Percentiles rank a stretch among this genome's conserved stretches.
phyloP scores from a whole-genome alignment of 1,139 yeast species.

The Candida anutae region DNA sequence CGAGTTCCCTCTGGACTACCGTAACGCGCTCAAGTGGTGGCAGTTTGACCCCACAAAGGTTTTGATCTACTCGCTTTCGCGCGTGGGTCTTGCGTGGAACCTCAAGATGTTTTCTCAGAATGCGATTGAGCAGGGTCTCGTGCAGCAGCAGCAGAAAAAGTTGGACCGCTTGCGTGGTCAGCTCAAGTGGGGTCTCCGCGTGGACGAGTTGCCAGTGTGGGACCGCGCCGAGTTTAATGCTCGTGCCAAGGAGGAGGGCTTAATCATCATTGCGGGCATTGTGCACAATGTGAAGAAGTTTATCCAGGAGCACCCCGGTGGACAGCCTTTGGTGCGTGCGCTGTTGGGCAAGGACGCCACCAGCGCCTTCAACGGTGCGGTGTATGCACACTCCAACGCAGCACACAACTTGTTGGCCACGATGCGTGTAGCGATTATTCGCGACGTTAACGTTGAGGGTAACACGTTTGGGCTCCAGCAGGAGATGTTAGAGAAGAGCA shows the following conservation, averaged over 20 bases:
- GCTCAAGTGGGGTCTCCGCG: slow-evolving; percentile 89
- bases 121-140: slow-evolving; percentile 91
- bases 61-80: slow-evolving; percentile 60
- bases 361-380: slow-evolving; percentile 96
- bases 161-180: slow-evolving; percentile 70
- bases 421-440: slow-evolving; percentile 90
- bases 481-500: slow-evolving; percentile 40
- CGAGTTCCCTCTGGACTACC: slow-evolving; percentile 97
- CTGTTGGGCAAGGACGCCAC: slow-evolving; percentile 96
- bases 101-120: slow-evolving; percentile 90
- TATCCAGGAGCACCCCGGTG: slow-evolving; percentile 96
- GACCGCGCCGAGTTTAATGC: slow-evolving; percentile 75
- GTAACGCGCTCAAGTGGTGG: slow-evolving; percentile 97
- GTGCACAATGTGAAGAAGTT: slow-evolving; percentile 86
- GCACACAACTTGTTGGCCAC: slow-evolving; percentile 94
- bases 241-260: slow-evolving; percentile 47
- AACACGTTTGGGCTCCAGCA: slow-evolving; percentile 49
- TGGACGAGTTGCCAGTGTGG: slow-evolving; percentile 84
- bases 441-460: slow-evolving; percentile 50
- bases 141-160: slow-evolving; percentile 88
- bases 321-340: slow-evolving; percentile 76
- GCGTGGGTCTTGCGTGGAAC: slow-evolving; percentile 82
- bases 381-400: slow-evolving; percentile 93
- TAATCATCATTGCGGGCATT: slow-evolving; percentile 85
- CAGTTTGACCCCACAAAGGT: slow-evolving; percentile 97